These are phyloP conservation scores for Astrocystis sublimbata DNA, from an alignment of 495 filamentous ascomycete species.

Conservation along the genomic window DNA sequence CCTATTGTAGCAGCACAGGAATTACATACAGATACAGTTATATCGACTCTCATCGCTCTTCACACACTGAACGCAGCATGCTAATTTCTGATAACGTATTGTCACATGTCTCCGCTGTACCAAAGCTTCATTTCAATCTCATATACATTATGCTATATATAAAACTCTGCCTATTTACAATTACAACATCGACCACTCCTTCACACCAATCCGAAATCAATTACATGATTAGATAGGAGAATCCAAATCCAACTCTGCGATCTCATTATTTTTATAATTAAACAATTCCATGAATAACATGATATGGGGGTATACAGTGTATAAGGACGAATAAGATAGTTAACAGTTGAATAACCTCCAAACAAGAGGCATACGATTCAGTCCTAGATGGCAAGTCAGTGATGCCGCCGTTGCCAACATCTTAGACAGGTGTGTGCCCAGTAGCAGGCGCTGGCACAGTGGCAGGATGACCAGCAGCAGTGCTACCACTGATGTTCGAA, in stretches of 20 bases:
- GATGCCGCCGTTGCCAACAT: background rate
- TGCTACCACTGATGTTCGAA: constrained; percentile 5
- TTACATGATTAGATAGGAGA: background rate
- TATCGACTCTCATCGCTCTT: no score
- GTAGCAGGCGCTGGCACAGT: background rate
- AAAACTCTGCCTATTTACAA: background rate
- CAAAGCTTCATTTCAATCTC: no score
- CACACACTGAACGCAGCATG: no score
- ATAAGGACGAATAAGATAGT: background rate
- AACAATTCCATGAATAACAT: background rate
- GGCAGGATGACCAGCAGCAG: constrained; percentile 1
- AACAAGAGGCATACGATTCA: background rate
- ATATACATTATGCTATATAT: background rate
- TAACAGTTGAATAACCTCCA: background rate
- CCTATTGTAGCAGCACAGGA: no score
- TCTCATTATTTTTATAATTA: background rate
- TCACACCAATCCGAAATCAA: background rate
- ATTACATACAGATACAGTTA: no score
- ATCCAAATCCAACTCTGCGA: no score
- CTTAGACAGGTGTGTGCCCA: background rate
- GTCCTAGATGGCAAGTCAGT: background rate
- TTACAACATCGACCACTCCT: background rate
- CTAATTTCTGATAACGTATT: no score
- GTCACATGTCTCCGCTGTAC: no score
- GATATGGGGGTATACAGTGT: background rate